Conservation (phyloP, 1,139 yeast species). For the Wickerhamiella infanticola region DNA sequence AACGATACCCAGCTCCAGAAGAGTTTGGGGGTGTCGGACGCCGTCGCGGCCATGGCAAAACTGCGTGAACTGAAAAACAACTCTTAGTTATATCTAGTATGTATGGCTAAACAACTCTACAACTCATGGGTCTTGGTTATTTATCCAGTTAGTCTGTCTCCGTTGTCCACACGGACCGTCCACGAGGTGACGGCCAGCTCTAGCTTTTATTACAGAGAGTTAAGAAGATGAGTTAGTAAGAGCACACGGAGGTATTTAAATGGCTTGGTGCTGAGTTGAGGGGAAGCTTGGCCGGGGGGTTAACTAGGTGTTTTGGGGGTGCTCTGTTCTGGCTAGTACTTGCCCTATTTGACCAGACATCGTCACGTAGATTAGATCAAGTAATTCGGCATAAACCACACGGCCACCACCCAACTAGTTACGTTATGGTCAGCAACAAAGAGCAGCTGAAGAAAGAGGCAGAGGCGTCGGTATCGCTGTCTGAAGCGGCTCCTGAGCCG, state of each 20-base stretch:
- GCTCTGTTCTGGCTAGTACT: no score
- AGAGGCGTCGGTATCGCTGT: background rate
- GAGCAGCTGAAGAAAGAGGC: constrained; percentile 4
- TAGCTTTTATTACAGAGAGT: constrained; percentile 3
- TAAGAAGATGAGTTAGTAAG: constrained; percentile 1
- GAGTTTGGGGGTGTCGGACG: constrained; percentile 30
- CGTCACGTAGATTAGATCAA: no score
- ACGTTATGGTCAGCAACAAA: background rate
- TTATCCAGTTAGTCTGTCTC: constrained; percentile 32
- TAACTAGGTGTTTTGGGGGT: no score
- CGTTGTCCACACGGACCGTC: constrained; percentile 53
- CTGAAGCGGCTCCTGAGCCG: background rate
- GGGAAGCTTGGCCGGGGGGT: no score
- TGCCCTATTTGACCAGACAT: no score
- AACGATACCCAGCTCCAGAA: constrained; percentile 39
- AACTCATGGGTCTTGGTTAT: background rate
- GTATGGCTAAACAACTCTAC: background rate
- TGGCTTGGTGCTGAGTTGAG: background rate
- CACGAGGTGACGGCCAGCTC: constrained; percentile 8
- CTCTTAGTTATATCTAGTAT: constrained; percentile 19
- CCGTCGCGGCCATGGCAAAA: constrained; percentile 44
- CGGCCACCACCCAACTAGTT: no score
- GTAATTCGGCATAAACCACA: no score
- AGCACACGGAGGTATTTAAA: background rate
- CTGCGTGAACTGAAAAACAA: constrained; percentile 58